Conservation (phyloP, 2,329 filamentous ascomycete genomes). For the Claviceps pusilla region DNA sequence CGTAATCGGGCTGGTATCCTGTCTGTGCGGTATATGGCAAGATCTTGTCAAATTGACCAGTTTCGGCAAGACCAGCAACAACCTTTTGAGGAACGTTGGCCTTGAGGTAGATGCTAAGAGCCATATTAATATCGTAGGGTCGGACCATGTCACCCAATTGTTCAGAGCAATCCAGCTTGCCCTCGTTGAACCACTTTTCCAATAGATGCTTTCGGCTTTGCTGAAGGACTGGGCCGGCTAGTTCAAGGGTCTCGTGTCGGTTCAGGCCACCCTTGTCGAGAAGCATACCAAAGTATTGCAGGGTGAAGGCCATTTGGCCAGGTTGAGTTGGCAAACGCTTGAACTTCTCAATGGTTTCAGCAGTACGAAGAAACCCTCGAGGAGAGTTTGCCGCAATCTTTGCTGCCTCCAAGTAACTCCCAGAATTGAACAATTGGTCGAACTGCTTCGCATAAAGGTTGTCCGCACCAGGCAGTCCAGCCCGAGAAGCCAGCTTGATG, state of each 20-base stretch:
- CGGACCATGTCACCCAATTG: conserved; percentile 91
- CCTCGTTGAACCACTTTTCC: conserved; percentile 95
- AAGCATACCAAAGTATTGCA: conserved; percentile 96
- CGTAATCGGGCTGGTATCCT: conserved; percentile 91
- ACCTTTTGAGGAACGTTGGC: conserved; percentile 88
- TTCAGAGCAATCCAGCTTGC: conserved; percentile 91
- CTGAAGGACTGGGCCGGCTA: conserved; percentile 79
- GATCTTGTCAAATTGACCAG: conserved; percentile 93
- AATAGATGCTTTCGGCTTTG: conserved; percentile 92
- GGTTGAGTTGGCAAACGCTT: conserved; percentile 70
- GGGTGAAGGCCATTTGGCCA: conserved; percentile 80
- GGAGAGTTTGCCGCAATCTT: conserved; percentile 96
- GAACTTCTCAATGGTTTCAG: conserved; percentile 91
- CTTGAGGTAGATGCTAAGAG: conserved; percentile 77
- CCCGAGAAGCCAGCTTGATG: conserved; percentile 89
- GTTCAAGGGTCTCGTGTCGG: conserved; percentile 82
- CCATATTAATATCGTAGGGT: conserved; percentile 74
- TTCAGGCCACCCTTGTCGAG: conserved; percentile 91
- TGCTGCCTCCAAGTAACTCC: conserved; percentile 75
- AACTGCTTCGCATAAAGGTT: conserved; percentile 87
- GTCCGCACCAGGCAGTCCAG: conserved; percentile 85
- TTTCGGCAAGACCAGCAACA: conserved; percentile 86
- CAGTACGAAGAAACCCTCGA: conserved; percentile 82
- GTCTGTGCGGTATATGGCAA: conserved; percentile 73
- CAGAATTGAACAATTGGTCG: conserved; percentile 66